These are phyloP conservation scores for Pinus tabuliformis DNA, from an alignment of 75 land plant genomes.

Conservation along the genomic window DNA sequence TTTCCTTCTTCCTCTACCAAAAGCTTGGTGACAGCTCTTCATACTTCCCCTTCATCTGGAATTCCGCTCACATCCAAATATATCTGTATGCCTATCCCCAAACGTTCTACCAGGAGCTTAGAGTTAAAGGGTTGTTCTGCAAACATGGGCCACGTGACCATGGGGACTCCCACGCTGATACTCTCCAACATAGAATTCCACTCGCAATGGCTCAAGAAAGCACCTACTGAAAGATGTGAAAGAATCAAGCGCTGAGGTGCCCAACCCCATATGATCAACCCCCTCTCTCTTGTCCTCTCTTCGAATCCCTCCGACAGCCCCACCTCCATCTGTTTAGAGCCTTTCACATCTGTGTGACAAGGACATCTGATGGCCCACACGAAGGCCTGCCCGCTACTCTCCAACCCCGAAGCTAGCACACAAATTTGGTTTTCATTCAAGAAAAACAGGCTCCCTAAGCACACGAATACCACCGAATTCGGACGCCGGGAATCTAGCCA, in stretches of 20 bases:
- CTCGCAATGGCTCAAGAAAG: constrained; percentile 18
- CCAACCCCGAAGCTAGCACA: background rate
- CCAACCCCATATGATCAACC: constrained; percentile 5
- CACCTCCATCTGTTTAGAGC: background rate
- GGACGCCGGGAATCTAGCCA: background rate
- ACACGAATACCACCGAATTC: background rate
- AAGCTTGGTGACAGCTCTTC: background rate
- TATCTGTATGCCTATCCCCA: background rate
- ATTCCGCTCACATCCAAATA: background rate
- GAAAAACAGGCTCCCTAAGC: background rate
- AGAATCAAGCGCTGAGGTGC: constrained; percentile 9
- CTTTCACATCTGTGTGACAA: too few species aligned
- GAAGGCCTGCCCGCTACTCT: background rate
- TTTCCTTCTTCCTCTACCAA: background rate
- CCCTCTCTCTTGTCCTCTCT: background rate
- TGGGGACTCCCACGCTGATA: constrained; percentile 11
- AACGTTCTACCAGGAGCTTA: constrained; percentile 6
- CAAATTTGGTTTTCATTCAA: background rate
- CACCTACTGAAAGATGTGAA: constrained; percentile 10
- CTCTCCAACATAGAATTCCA: constrained; percentile 12
- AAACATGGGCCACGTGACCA: constrained; percentile 23
- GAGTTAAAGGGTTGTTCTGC: constrained; percentile 23
- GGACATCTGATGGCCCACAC: background rate
- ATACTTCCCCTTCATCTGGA: background rate
- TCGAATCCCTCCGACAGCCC: background rate